Evolutionary conservation across 169 alveolate species (phyloP).

Genomic region (Babesia sp.): DNA sequence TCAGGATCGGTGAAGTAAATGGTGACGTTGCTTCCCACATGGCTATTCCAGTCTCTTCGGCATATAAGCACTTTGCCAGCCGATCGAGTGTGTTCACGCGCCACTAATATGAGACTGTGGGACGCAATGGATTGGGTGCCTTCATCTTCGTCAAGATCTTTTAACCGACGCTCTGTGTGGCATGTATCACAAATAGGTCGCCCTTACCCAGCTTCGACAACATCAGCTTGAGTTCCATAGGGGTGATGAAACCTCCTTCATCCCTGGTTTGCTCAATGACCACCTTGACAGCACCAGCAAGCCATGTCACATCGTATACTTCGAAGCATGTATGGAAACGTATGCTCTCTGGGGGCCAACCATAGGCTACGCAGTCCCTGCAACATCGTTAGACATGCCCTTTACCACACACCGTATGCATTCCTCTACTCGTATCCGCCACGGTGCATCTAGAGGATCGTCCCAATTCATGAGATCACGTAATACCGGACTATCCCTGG

Average conservation of each 20-base stretch:
- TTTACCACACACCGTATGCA: conserved; percentile 38
- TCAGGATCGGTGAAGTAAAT: conserved; percentile 61
- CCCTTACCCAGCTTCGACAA: conserved; percentile 44
- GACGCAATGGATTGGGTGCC: conserved; percentile 24
- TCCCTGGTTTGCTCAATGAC: conserved; percentile 64
- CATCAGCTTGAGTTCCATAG: conserved; percentile 56
- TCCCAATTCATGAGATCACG: conserved; percentile 74
- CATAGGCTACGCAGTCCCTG: conserved; percentile 76
- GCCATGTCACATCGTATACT: conserved; percentile 77
- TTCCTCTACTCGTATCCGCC: conserved; percentile 76
- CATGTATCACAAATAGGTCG: not conserved
- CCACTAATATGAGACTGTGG: conserved; percentile 37
- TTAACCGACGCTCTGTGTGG: conserved; percentile 45
- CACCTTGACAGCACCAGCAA: conserved; percentile 72
- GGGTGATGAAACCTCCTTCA: conserved; percentile 34
- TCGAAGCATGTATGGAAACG: conserved; percentile 74
- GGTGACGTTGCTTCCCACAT: conserved; percentile 66
- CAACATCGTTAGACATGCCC: too few species aligned
- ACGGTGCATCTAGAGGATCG: conserved; percentile 70
- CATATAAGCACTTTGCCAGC: conserved; percentile 47
- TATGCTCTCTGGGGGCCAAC: conserved; percentile 71
- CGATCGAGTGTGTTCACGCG: conserved; percentile 26
- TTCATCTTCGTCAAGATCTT: conserved; percentile 55
- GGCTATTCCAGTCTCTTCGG: conserved; percentile 73
- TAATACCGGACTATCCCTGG: conserved; percentile 66